phyloP scores from a whole-genome alignment of 352 stramenopile genomes.

The Globisporangium apiculatum region DNA sequence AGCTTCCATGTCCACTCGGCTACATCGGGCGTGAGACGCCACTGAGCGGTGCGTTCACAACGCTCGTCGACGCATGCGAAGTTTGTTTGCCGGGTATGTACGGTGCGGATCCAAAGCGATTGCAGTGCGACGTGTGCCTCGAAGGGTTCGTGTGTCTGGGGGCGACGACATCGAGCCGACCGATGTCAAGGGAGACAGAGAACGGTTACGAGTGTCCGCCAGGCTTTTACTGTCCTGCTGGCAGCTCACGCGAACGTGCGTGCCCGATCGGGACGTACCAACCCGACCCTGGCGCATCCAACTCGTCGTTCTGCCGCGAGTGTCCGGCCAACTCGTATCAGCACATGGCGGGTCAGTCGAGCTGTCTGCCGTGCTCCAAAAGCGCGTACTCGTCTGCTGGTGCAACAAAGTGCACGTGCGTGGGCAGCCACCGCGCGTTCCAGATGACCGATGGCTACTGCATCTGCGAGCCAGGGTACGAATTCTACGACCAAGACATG shows the following conservation, averaged over 20 bases:
- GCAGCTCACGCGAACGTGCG: constrained; percentile 36
- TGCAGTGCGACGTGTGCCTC: constrained; percentile 54
- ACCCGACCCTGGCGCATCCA: constrained; percentile 27
- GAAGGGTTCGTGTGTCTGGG: constrained; percentile 85
- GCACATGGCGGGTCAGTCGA: constrained; percentile 42
- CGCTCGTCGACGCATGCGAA: constrained; percentile 53
- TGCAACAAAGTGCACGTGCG: constrained; percentile 70
- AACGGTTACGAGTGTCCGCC: constrained; percentile 79
- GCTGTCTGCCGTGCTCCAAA: constrained; percentile 85
- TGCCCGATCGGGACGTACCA: constrained; percentile 84
- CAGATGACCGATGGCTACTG: constrained; percentile 89
- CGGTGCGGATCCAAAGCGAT: constrained; percentile 72
- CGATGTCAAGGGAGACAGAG: constrained; percentile 45
- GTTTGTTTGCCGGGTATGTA: constrained; percentile 72
- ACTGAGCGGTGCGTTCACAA: constrained; percentile 39
- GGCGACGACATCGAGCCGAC: constrained; percentile 49
- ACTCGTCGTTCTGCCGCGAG: constrained; percentile 44
- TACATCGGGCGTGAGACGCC: constrained; percentile 54
- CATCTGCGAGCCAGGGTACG: constrained; percentile 87
- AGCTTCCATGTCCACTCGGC: constrained; percentile 73
- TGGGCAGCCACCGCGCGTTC: constrained; percentile 86
- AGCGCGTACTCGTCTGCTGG: constrained; percentile 52
- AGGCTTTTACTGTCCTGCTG: constrained; percentile 69
- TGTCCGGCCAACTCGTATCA: constrained; percentile 83
- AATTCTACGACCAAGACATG: constrained; percentile 88